A percentile compares a stretch with the other conserved stretches of the same genome.
These are phyloP conservation scores for Umbelopsis sp. DNA, from an alignment of 192 early-diverging fungal genomes.

Conservation along the genomic window DNA sequence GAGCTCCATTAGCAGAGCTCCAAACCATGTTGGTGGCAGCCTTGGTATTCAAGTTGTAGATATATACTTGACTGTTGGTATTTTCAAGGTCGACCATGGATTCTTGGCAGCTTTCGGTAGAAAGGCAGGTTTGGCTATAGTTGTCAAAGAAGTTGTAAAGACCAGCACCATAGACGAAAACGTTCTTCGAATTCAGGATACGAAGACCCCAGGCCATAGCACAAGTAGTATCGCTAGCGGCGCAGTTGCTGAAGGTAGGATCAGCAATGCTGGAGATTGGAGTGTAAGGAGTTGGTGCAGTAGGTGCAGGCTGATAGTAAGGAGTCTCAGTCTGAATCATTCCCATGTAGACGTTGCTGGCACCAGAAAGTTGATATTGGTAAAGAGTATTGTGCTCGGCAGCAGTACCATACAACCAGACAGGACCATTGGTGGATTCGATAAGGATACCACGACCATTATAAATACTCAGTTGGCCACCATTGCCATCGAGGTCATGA, in stretches of 20 bases:
- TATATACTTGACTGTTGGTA: background rate
- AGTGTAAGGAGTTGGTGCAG: constrained; percentile 31
- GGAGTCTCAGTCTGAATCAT: constrained; percentile 50
- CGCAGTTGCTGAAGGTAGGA: constrained; percentile 36
- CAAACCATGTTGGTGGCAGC: constrained; percentile 22
- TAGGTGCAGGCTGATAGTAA: constrained; percentile 41
- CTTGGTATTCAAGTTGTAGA: constrained; percentile 33
- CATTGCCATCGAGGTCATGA: constrained; percentile 43
- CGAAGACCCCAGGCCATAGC: constrained; percentile 43
- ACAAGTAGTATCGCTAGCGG: constrained; percentile 13
- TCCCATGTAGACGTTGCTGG: constrained; percentile 40
- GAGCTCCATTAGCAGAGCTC: constrained; percentile 7
- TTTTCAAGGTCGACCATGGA: constrained; percentile 20
- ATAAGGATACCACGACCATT: constrained; percentile 46
- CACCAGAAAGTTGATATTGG: constrained; percentile 41
- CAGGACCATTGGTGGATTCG: constrained; percentile 31
- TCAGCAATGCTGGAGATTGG: constrained; percentile 30
- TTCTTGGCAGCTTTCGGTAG: constrained; percentile 34
- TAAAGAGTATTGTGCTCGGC: constrained; percentile 46
- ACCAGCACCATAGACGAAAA: constrained; percentile 45
- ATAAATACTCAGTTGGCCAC: constrained; percentile 40
- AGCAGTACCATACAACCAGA: constrained; percentile 44
- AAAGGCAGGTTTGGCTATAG: constrained; percentile 40
- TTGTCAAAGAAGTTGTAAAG: constrained; percentile 49
- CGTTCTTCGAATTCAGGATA: constrained; percentile 30